Evolutionary conservation across 768 basidiomycete genomes (phyloP).

Genomic region (Cyclocybe aegerita): DNA sequence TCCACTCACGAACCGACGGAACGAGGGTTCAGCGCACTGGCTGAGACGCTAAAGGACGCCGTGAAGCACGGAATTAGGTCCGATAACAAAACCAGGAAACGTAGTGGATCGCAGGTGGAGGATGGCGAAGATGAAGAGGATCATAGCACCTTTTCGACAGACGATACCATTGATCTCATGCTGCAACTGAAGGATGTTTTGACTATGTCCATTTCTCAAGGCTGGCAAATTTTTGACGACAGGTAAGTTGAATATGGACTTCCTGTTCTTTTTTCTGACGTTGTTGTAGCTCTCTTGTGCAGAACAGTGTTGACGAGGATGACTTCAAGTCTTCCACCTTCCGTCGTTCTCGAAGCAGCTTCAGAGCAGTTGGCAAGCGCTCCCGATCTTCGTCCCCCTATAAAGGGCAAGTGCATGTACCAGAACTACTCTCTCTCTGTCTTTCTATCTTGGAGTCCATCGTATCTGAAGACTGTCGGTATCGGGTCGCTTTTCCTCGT

Average conservation of each 20-base stretch:
- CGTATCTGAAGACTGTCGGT: slow-evolving; percentile 72
- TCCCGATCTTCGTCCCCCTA: slow-evolving; percentile 53
- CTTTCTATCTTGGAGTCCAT: slow-evolving; percentile 63
- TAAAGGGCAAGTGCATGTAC: slow-evolving; percentile 31
- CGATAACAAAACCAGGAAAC: slow-evolving; percentile 18
- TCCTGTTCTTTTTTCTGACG: not conserved
- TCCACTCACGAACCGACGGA: slow-evolving; percentile 23
- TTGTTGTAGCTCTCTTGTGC: slow-evolving; percentile 12
- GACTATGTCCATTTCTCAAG: slow-evolving; percentile 50
- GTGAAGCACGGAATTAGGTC: slow-evolving; percentile 34
- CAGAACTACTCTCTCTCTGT: slow-evolving; percentile 59
- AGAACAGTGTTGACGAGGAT: slow-evolving; percentile 18
- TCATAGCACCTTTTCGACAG: slow-evolving; percentile 54
- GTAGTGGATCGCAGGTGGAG: slow-evolving; percentile 12
- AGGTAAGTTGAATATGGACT: slow-evolving; percentile 10
- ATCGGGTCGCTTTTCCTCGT: slow-evolving; percentile 54
- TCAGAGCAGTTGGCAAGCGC: slow-evolving; percentile 40
- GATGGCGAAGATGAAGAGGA: slow-evolving; percentile 53
- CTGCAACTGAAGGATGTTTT: slow-evolving; percentile 61
- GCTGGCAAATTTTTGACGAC: slow-evolving; percentile 66
- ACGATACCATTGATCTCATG: slow-evolving; percentile 64
- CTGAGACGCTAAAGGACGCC: slow-evolving; percentile 44
- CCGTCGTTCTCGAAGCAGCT: slow-evolving; percentile 43
- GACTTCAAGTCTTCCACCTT: slow-evolving; percentile 40
- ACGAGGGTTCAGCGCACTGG: slow-evolving; percentile 38